Evolutionary conservation across 1,284 basidiomycete genomes (phyloP).

Genomic region (Pholiota adiposa): DNA sequence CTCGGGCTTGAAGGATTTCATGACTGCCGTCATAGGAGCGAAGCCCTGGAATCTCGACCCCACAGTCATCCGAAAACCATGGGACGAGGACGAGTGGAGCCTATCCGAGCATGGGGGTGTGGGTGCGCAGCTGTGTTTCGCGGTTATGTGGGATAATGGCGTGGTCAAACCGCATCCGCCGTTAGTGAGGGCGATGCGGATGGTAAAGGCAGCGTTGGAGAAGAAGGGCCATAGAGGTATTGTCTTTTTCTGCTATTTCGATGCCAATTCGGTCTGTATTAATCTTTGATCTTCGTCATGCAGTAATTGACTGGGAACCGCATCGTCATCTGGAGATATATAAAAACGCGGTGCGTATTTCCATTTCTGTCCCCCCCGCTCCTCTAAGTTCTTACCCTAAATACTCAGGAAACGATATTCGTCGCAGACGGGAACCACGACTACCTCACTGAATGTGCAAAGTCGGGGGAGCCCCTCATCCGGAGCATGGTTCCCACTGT

Average conservation of each 20-base stretch:
- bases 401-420: conserved; percentile 46
- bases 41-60: conserved; percentile 68
- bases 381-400: background rate
- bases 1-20: conserved; percentile 67
- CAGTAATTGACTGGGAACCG: conserved; percentile 57
- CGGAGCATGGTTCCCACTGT: conserved; percentile 40
- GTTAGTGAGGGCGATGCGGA: conserved; percentile 56
- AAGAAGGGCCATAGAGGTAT: conserved; percentile 49
- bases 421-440: conserved; percentile 48
- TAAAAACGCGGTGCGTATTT: conserved; percentile 45
- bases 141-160: conserved; percentile 59
- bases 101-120: conserved; percentile 57
- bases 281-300: background rate
- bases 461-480: conserved; percentile 47
- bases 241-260: background rate
- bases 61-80: conserved; percentile 63
- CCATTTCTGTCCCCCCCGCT: background rate
- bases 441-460: conserved; percentile 40
- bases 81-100: conserved; percentile 62
- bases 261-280: too few relatives aligned
- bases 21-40: conserved; percentile 60
- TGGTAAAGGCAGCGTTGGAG: conserved; percentile 58
- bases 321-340: conserved; percentile 55
- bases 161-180: conserved; percentile 48
- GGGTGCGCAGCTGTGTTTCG: conserved; percentile 58